Conservation (phyloP, 192 early-diverging fungal species). For the Entomortierella chlamydospora region DNA sequence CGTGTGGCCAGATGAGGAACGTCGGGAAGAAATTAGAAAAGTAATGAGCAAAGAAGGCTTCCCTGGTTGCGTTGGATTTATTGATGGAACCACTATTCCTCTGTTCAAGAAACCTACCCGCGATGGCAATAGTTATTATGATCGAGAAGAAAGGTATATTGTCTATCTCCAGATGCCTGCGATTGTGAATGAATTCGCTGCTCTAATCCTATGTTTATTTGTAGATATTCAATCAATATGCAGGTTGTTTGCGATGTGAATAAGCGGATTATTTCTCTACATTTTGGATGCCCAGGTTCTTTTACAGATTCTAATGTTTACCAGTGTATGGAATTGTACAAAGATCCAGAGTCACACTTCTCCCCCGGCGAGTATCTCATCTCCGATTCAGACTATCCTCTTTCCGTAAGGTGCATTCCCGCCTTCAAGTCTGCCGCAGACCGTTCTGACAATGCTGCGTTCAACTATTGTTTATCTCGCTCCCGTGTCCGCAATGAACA, state of each 20-base stretch:
- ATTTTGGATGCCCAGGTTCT: neutral
- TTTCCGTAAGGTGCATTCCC: neutral
- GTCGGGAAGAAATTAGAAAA: neutral
- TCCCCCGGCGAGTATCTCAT: neutral
- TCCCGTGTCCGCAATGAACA: neutral
- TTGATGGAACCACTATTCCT: constrained; percentile 11
- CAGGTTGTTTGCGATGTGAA: constrained; percentile 14
- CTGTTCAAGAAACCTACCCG: constrained; percentile 1
- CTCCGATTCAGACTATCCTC: neutral
- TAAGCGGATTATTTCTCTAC: neutral
- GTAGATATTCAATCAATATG: constrained; percentile 9
- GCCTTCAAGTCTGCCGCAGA: neutral
- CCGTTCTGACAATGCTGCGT: neutral
- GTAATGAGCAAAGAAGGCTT: constrained; percentile 14
- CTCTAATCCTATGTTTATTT: neutral
- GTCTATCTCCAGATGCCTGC: neutral
- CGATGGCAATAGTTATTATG: neutral
- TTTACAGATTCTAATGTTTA: neutral
- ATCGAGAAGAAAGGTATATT: constrained; percentile 4
- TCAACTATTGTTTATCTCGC: neutral
- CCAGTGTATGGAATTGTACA: neutral
- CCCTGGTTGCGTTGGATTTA: constrained; percentile 21
- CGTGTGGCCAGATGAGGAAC: neutral
- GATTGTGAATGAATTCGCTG: no score
- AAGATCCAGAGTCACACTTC: neutral